Evolutionary conservation across 2,329 filamentous ascomycete genomes (phyloP), one percentile per base, ranked within the genome.

Genomic region (Aspergillus hortae): DNA sequence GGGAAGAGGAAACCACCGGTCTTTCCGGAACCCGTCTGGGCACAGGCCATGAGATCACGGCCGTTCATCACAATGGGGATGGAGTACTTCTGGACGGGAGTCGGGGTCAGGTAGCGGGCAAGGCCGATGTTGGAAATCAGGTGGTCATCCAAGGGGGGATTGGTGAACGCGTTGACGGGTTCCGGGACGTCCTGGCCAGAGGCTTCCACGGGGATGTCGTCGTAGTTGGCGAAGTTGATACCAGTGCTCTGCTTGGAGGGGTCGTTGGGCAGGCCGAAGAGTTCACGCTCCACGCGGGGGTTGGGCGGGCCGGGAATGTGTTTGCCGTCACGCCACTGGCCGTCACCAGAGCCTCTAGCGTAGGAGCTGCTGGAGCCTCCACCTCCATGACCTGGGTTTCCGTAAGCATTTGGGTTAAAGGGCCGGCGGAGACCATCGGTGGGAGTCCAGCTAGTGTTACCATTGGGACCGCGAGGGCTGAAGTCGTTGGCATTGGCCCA

Each of bases 181-280:
- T 97, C 94, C 43, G 94, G 94, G 48, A 97, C 91, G 68, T 95
- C 85, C 49, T 90, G 87, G 55, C 94, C 94, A 55, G 92, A 96
- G 58, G 94, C 94, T 77, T 97, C 94, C 60, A 99, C 94, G 50
- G 94, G 94, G 61, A 99, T 99, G 74, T 99, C 94, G 70, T 99
- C 94, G 77, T 99, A 99, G 82, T 99, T 99, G 80, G 96, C 88
- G 72, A 99, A 99, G 84, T 99, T 99, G 88, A 99, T 97, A 76
- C 94, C 94, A 32, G 91, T 96, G 68, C 95, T 89, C 74, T 96
- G 89, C 82, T 96, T 97, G 61, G 88, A 85, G 58, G 92, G 90
- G 69, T 97, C 94, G 73, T 97, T 92, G 64, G 87, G 79, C 46
- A 88, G 80, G 67, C 94, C 94, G 72, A 96, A 99, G 48, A 99